Base-by-base conservation (phyloP, 2,329 filamentous ascomycete genomes). In the Epichloe brachyelytri region DNA sequence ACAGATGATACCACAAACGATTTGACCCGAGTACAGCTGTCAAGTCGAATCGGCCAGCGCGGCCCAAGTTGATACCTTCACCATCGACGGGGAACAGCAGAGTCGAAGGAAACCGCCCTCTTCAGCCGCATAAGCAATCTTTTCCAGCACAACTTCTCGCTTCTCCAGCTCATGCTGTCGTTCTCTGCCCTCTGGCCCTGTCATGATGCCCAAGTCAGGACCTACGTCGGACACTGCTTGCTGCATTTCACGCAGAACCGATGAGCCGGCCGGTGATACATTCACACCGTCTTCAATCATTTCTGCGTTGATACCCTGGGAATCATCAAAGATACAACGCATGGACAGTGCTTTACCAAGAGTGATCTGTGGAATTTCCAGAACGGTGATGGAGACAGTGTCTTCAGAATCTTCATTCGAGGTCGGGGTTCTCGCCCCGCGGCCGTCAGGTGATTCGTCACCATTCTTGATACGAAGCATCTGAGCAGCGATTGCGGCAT, bases 231-330 rank as follows among this genome's bases (percentile, higher is more conserved):
- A 70, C 5, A 96, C 79, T 2, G 90, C 88, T 52, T 83, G 82
- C 61, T 86, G 81, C 85, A 95, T 94, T 63, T 96, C 90, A 38
- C 86, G 83, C 14, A 91, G 65, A 10, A 97, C 85, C 0, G 91
- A 94, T 52, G 83, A 85, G n/a, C 86, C 86, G 1, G 82, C 82
- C 0, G 83, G 60, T 1, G 77, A 70, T 2, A 94, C 77, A n/a
- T 86, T 78, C 1, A 98, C 79, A 10, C 93, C 93, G 58, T 98
- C 93, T 55, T 91, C 85, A 62, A 91, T 95, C 90, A 98, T 97
- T 71, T 98, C 93, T 0, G 85, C 78, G 59, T 97, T 97, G 70
- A 98, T 96, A 48, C 93, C 93, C 19, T 84, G 74, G n/a, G 75
- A 80, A 60, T 97, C 93, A 58, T 98, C 91, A 60, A 98, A 98